Evolutionary conservation across 305 asterid species (phyloP).

Genomic region (Salvia sclarea): DNA sequence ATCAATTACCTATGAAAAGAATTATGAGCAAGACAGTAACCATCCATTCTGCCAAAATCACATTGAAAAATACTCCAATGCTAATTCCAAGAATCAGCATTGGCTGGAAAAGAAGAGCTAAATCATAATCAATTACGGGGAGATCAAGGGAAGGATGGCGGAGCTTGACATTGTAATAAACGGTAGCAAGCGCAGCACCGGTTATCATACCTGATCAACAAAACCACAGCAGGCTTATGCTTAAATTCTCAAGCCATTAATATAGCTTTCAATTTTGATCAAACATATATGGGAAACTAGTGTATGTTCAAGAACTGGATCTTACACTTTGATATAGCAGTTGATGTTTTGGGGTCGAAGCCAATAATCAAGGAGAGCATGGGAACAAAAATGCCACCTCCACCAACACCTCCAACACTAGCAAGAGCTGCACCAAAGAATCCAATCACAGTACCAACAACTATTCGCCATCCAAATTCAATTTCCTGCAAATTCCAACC

Average conservation of each 20-base stretch:
- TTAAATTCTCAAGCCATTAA: not conserved
- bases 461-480: slow-evolving; percentile 62
- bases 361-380: slow-evolving; percentile 63
- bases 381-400: slow-evolving; percentile 73
- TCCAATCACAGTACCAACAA: slow-evolving; percentile 56
- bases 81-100: slow-evolving; percentile 69
- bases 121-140: slow-evolving; percentile 62
- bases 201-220: slow-evolving; percentile 58
- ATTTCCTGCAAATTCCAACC: slow-evolving; percentile 45
- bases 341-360: slow-evolving; percentile 63
- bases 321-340: slow-evolving; percentile 66
- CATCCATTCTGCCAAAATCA: slow-evolving; percentile 71
- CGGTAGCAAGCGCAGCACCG: slow-evolving; percentile 64
- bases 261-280: not conserved
- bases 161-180: slow-evolving; percentile 61
- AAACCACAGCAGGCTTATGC: slow-evolving; percentile 12
- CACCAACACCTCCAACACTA: slow-evolving; percentile 75
- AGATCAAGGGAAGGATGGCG: slow-evolving; percentile 63
- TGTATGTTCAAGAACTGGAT: not conserved
- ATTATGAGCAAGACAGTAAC: slow-evolving; percentile 54
- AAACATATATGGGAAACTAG: not conserved
- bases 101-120: slow-evolving; percentile 68
- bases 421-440: slow-evolving; percentile 79
- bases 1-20: slow-evolving; percentile 53
- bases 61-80: slow-evolving; percentile 61